Evolutionary conservation across 805 yeast species (phyloP), one percentile per base, ranked within the genome.

Genomic region (Priceomyces castillae): DNA sequence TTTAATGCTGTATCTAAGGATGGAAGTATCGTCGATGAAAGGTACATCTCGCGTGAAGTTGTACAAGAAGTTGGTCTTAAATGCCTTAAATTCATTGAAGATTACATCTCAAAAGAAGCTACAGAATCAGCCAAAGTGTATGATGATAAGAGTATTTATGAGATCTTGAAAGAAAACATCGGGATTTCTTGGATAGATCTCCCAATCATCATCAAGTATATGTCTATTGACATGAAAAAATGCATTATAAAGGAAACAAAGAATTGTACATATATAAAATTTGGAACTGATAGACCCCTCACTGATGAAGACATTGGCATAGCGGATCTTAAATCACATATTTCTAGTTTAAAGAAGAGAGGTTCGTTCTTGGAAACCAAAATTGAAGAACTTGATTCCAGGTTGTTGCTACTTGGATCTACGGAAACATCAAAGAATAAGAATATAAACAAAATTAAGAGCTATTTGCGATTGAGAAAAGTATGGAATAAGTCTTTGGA

Each of bases 231-330:
- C 42, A 17, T 36, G n/a, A 42, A 45, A 2, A 28, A 40, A 20
- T 48, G 57, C 31, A 39, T 17, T 12, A 35, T 40, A 15, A 43
- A 36, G 39, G 45, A 39, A 22, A 14, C 25, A 11, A 54, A 54
- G 6, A 48, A 46, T 10, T 43, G 40, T 4, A 51, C 41, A 1
- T 57, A 48, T 33, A 48, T 62, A 4, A 66, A 66, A 50, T 50
- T 65, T 31, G 39, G 38, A 11, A 7, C 28, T 7, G 14, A 18
- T 9, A 16, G 19, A 11, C 40, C 33, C 1, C 50, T 69, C 6
- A 46, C 60, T 1, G 61, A 59, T 4, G 61, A 59, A 25, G 76
- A 70, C 34, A 52, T 61, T 9, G 58, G 58, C 7, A 57, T 70
- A 3, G 54, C 63, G 9, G 51, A 62, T 23, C 26, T 71, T 17